Percentiles rank a stretch among this genome's conserved stretches.
phyloP scores from a whole-genome alignment of 2,329 filamentous ascomycete genomes.

The Knoxdaviesia proteae region DNA sequence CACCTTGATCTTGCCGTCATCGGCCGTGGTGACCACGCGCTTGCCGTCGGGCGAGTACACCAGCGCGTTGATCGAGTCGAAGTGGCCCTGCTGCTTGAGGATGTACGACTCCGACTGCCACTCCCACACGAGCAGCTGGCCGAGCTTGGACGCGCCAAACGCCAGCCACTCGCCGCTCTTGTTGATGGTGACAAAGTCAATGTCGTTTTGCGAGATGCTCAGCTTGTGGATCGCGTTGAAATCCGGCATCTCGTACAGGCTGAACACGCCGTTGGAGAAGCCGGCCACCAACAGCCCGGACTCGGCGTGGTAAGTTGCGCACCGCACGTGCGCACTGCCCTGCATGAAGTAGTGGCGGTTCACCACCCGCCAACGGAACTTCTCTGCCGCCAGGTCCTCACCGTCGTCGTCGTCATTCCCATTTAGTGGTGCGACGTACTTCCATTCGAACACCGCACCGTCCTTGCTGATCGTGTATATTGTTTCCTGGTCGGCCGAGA shows the following conservation, averaged over 20 bases:
- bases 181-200: constrained; percentile 88
- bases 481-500: constrained; percentile 80
- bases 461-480: constrained; percentile 96
- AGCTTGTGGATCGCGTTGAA: constrained; percentile 86
- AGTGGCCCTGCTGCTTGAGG: constrained; percentile 91
- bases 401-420: constrained; percentile 36
- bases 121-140: constrained; percentile 95
- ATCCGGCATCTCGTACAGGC: constrained; percentile 84
- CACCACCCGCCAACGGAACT: constrained; percentile 79
- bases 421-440: constrained; percentile 33
- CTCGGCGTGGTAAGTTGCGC: constrained; percentile 70
- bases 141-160: constrained; percentile 85
- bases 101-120: constrained; percentile 99
- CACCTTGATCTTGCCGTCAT: constrained; percentile 96
- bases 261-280: constrained; percentile 87
- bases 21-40: constrained; percentile 77
- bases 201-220: constrained; percentile 91
- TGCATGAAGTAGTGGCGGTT: constrained; percentile 89
- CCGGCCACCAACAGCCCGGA: constrained; percentile 89
- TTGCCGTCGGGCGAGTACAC: constrained; percentile 89
- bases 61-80: constrained; percentile 84
- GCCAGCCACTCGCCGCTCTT: constrained; percentile 91
- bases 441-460: constrained; percentile 89
- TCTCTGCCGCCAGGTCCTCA: constrained; percentile 19
- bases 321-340: constrained; percentile 66